A percentile compares a stretch with the other conserved stretches of the same genome.
phyloP scores from a whole-genome alignment of 2,329 filamentous ascomycete genomes.

The Xylaria sp. region DNA sequence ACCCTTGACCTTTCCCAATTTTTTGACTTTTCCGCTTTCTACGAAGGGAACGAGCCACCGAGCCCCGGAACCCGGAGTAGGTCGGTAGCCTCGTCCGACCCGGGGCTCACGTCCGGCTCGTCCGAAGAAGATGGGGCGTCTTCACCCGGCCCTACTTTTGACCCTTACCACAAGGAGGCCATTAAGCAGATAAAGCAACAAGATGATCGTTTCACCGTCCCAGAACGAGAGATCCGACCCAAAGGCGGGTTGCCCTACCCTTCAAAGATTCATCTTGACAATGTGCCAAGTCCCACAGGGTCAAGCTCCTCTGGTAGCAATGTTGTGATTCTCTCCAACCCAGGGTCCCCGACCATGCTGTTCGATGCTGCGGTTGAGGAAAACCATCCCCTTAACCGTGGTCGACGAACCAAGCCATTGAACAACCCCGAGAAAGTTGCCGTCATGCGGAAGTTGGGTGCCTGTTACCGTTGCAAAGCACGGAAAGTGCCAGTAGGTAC shows the following conservation, averaged over 20 bases:
- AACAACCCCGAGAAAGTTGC: slow-evolving; percentile 58
- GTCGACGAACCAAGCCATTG: slow-evolving; percentile 47
- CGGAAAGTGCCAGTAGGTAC: slow-evolving; percentile 60
- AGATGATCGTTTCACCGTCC: slow-evolving; percentile 49
- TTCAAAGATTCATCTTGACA: slow-evolving; percentile 47
- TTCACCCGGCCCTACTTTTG: slow-evolving; percentile 46
- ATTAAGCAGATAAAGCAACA: slow-evolving; percentile 48
- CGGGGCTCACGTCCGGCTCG: slow-evolving; percentile 49
- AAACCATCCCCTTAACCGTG: slow-evolving; percentile 43
- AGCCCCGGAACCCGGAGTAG: slow-evolving; percentile 48
- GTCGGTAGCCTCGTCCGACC: slow-evolving; percentile 49
- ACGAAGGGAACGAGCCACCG: slow-evolving; percentile 43
- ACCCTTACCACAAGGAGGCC: slow-evolving; percentile 45
- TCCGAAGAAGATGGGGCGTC: slow-evolving; percentile 50
- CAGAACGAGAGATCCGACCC: slow-evolving; percentile 48
- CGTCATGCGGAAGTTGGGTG: slow-evolving; percentile 60
- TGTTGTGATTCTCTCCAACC: slow-evolving; percentile 43
- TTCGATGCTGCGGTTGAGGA: slow-evolving; percentile 38
- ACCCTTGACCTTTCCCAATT: slow-evolving; percentile 43
- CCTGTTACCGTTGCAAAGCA: slow-evolving; percentile 61
- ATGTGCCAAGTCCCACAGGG: slow-evolving; percentile 37
- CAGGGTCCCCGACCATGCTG: slow-evolving; percentile 37
- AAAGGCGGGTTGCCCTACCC: slow-evolving; percentile 46
- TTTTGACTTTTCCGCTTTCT: slow-evolving; percentile 49
- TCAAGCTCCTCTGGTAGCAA: slow-evolving; percentile 39